Evolutionary conservation across 2,329 filamentous ascomycete species (phyloP).

Genomic region (Pezizomycotina sp.): DNA sequence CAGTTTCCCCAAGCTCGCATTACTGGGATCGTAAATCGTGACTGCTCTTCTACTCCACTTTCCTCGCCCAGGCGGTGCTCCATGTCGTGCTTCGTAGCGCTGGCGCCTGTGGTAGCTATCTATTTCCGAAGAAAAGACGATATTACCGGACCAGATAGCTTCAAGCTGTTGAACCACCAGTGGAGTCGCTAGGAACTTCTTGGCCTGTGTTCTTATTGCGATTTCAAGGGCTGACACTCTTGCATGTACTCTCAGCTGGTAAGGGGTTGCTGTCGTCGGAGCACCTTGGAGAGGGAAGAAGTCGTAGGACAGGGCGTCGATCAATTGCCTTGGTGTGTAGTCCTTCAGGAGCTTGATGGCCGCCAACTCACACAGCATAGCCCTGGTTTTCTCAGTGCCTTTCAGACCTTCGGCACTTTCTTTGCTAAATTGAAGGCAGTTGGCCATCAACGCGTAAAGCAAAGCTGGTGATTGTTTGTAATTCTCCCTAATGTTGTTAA

Average conservation of each 20-base stretch:
- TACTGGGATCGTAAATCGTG: constrained; percentile 72
- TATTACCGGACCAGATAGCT: constrained; percentile 89
- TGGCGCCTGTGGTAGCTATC: constrained; percentile 61
- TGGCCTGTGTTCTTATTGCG: constrained; percentile 80
- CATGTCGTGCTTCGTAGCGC: constrained; percentile 28
- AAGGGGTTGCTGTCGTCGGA: constrained; percentile 30
- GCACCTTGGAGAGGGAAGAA: constrained; percentile 84
- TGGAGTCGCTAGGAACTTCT: constrained; percentile 80
- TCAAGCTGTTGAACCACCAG: constrained; percentile 89
- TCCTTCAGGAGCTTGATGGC: constrained; percentile 82
- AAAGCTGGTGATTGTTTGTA: constrained; percentile 74
- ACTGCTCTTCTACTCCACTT: too few species aligned
- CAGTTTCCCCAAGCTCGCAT: constrained; percentile 80
- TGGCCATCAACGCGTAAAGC: constrained; percentile 78
- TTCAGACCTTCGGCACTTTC: constrained; percentile 69
- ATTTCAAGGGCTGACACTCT: constrained; percentile 83
- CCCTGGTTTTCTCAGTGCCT: constrained; percentile 66
- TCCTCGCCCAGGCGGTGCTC: too few species aligned
- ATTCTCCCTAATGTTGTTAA: constrained; percentile 46
- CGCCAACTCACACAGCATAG: constrained; percentile 76
- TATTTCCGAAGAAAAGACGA: constrained; percentile 80
- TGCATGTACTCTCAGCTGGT: constrained; percentile 32
- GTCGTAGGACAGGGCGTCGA: constrained; percentile 87
- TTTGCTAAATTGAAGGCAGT: constrained; percentile 83
- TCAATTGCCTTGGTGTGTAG: constrained; percentile 73